Evolutionary conservation across 768 basidiomycete genomes (phyloP), one percentile per base, ranked within the genome.

Genomic region (Mycena alexandri): DNA sequence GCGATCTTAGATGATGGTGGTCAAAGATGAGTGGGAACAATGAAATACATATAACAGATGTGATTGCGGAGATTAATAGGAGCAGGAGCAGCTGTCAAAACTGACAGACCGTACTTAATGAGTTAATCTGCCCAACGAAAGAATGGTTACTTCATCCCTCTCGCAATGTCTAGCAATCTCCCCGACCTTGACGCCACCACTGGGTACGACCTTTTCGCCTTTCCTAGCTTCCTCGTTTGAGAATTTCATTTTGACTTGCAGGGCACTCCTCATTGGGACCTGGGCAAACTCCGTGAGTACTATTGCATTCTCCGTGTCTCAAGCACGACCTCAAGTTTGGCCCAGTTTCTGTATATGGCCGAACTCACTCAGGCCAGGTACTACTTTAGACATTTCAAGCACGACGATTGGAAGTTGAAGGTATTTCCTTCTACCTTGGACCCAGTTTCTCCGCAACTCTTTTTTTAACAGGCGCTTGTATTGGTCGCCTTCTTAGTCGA

Each of bases 281-380:
- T 61, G 60, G 60, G 60, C 60, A 52, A 63, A 63, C 52, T 63
- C 61, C 41, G 61, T 63, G 52, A 53, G 61, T 21, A 62, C 61
- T 43, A 60, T 41, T 48, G 34, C 41, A 24, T 50, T 60, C 42
- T 53, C 16, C 48, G 17, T 57, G n/a, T 50, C 46, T 60, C n/a
- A n/a, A n/a, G n/a, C 50, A 42, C 21, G 60, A 60, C 33, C 61
- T 63, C 61, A 63, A 63, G 33, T 34, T 54, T 53, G 41, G 52
- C 61, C 42, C 29, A 63, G 61, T 54, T 63, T 54, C 61, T 63
- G 33, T 63, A 63, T 47, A 46, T 46, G 61, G 61, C 61, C 61
- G 61, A 63, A 36, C 51, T 63, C 19, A 24, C 34, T 13, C 41
- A 63, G 52, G 61, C 51, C 52, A 53, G 51, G 42, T 62, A 53